Base-by-base conservation (phyloP, 345 rosid genomes). In the Gossypium turneri region DNA sequence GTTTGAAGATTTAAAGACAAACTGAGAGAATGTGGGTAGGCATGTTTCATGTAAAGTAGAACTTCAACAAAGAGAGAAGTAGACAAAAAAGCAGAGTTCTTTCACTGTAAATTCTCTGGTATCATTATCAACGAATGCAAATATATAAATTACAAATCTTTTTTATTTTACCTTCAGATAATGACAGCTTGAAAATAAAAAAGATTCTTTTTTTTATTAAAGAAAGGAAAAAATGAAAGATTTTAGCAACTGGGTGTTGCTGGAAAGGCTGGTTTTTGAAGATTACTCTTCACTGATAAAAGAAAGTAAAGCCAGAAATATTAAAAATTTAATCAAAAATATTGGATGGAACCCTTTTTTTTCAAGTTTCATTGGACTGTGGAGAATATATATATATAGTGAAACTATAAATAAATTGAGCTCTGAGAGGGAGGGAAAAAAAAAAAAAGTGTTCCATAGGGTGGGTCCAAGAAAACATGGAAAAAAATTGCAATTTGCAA, bases 51-150 rank as follows among this genome's bases (percentile, higher is more conserved):
- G 75, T 58, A 70, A 65, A 62, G 82, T 67, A 72, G 45, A 77
- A 65, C 73, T 70, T 51, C 25, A 51, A 69, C 45, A 27, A 50
- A 52, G 75, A 72, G 45, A 66, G 79, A 75, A 79, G 65, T 79
- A 73, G 82, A 77, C 84, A 83, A 83, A 85, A 56, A 85, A 80
- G 84, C 8, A 67, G 70, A 80, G 82, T 80, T 79, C 72, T 72
- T 77, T 85, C 88, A 75, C 85, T 75, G 75, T 81, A 84, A 77
- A 73, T 77, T 20, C 79, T 61, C 48, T 47, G 76, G 27, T 61
- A 58, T 61, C 55, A 47, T 29, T 48, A 47, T 15, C 64, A 48
- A 73, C 53, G 48, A 34, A 68, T 16, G 15, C 4, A 8, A 56
- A 72, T 5, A 68, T 3, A 71, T 50, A 50, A 48, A 68, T 50